Base-by-base conservation (phyloP, 495 filamentous ascomycete species). In the Melanomma pulvis-pyrius region DNA sequence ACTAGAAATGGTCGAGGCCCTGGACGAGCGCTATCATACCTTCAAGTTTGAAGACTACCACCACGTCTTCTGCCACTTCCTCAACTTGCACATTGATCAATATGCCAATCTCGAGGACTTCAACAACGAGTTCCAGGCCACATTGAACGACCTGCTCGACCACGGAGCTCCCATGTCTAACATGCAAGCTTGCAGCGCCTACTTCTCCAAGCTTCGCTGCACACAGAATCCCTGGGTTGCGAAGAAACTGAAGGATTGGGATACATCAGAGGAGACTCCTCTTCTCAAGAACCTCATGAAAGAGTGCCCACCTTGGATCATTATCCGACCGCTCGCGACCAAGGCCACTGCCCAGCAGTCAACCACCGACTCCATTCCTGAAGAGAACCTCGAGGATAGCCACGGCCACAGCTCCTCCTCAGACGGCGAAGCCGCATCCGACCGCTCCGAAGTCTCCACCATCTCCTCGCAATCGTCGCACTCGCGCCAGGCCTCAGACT, bases 41-140 rank as follows among this genome's bases (percentile, higher is more conserved):
- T 68, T 68, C 65, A 65, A 65, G 15, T 71, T 71, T 29, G 65
- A 68, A 48, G 69, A 71, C 53, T 71, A 71, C 48, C 69, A 71
- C 34, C 69, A 71, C 52, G 50, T 53, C 12, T 71, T 65, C 49
- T 68, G 69, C 65, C 61, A 67, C 51, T 71, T 71, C 32, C 69
- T 71, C 12, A 71, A 71, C 57, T 56, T 71, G 0, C 65, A 71
- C 65, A 67, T 71, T 52, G 69, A 71, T 44, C 60, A 68, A 25
- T 71, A 56, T 53, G n/a, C 32, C 19, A 64, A 34, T 44, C 51
- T 71, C 15, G 69, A 68, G 28, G 69, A 64, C 7, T 71, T 71
- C 69, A 64, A 71, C 47, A 34, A 22, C 24, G 69, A 71, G 57
- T 71, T 63, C 46, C 54, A 34, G 17, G 55, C 56, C 0, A 65